Conservation (phyloP, 257 asterid genomes). For the Primulina eburnea region DNA sequence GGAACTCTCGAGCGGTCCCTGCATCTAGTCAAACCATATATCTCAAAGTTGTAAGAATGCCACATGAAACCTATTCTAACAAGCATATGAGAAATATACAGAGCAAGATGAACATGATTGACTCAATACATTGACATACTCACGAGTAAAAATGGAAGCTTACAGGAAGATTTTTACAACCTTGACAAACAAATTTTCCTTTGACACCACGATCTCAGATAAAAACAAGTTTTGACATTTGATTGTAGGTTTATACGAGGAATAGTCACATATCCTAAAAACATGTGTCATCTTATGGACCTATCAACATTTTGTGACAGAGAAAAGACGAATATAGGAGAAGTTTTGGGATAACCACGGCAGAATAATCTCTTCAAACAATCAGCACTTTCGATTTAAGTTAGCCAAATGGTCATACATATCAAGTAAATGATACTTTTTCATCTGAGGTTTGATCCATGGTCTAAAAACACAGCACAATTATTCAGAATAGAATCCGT, state of each 20-base stretch:
- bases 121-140: background rate
- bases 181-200: slow-evolving; percentile 2
- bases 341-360: background rate
- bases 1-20: slow-evolving; percentile 72
- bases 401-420: background rate
- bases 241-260: background rate
- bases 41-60: slow-evolving; percentile 23
- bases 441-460: background rate
- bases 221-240: background rate
- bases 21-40: slow-evolving; percentile 39
- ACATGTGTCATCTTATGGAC: slow-evolving; percentile 2
- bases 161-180: slow-evolving; percentile 1
- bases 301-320: background rate
- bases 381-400: background rate
- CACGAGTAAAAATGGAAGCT: background rate
- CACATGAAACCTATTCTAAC: background rate
- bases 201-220: slow-evolving; percentile 5
- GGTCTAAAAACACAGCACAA: slow-evolving; percentile 1
- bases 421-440: background rate
- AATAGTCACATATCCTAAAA: background rate
- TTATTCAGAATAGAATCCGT: background rate
- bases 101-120: slow-evolving; percentile 5
- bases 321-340: background rate
- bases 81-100: slow-evolving; percentile 1
- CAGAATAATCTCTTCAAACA: background rate